Percentiles rank a stretch among this genome's conserved stretches.
phyloP scores from a whole-genome alignment of 1,284 basidiomycete genomes.

The Rhodofomes roseus region DNA sequence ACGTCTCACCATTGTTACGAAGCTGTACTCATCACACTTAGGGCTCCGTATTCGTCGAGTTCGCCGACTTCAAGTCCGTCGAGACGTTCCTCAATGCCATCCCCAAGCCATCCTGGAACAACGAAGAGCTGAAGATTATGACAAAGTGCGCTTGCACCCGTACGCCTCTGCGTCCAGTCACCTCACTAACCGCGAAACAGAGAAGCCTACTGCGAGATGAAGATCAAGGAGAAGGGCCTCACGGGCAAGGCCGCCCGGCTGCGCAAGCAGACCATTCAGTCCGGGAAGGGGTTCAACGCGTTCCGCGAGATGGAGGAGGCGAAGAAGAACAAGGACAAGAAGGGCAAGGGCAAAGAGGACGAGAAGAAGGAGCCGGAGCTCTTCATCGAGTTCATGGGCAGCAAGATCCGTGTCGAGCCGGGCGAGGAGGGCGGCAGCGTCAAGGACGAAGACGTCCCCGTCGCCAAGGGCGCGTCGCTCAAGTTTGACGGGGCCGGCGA shows the following conservation, averaged over 20 bases:
- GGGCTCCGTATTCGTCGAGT: constrained; percentile 94
- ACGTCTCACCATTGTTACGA: not conserved
- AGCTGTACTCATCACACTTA: constrained; percentile 27
- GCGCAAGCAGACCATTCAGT: constrained; percentile 50
- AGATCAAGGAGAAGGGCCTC: constrained; percentile 93
- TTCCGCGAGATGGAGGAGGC: constrained; percentile 77
- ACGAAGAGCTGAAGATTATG: constrained; percentile 79
- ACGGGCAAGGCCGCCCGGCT: constrained; percentile 60
- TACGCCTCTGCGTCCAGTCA: not conserved
- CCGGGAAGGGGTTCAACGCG: constrained; percentile 76
- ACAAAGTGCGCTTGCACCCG: constrained; percentile 58
- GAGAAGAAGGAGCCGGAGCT: constrained; percentile 51
- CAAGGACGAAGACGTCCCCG: constrained; percentile 69
- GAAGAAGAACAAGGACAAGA: constrained; percentile 40
- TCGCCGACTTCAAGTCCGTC: constrained; percentile 68
- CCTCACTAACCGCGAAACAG: constrained; percentile 33
- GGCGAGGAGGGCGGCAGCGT: constrained; percentile 66
- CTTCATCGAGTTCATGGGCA: constrained; percentile 68
- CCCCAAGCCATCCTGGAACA: constrained; percentile 77
- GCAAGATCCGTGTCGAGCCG: constrained; percentile 59
- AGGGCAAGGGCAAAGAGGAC: constrained; percentile 27
- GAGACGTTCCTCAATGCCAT: constrained; percentile 78
- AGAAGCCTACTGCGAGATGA: constrained; percentile 93
- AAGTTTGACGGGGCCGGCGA: constrained; percentile 71
- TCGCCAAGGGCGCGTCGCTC: constrained; percentile 69